Conservation (phyloP, 2,329 filamentous ascomycete genomes). For the Karstenula rhodostoma region DNA sequence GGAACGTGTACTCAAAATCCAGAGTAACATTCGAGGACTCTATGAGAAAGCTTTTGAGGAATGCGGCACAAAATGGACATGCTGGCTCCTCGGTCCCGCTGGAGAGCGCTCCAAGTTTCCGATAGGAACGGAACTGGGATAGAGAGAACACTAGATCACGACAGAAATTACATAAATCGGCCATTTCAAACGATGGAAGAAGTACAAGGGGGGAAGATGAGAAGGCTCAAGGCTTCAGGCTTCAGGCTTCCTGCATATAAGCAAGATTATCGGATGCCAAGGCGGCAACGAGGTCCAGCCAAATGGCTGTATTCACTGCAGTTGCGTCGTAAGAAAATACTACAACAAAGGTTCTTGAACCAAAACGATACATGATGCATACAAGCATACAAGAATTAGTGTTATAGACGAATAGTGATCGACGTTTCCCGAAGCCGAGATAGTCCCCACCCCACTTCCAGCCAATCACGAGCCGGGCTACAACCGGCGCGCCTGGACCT, state of each 20-base stretch:
- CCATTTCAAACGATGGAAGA: not conserved
- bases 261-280: no score
- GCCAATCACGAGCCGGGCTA: conserved; percentile 4
- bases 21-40: not conserved
- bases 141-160: not conserved
- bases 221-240: no score
- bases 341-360: no score
- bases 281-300: no score
- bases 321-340: no score
- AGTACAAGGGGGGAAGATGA: no score
- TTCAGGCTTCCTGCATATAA: no score
- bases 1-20: not conserved
- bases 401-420: not conserved
- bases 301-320: no score
- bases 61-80: not conserved
- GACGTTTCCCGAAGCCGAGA: not conserved
- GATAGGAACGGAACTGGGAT: not conserved
- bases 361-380: no score
- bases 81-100: not conserved
- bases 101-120: not conserved
- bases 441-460: not conserved
- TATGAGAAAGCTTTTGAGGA: not conserved
- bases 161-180: not conserved
- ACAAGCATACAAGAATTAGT: no score
- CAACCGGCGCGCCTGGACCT: conserved; percentile 1